phyloP scores from a whole-genome alignment of 257 asterid genomes.

The Lantana camara region DNA sequence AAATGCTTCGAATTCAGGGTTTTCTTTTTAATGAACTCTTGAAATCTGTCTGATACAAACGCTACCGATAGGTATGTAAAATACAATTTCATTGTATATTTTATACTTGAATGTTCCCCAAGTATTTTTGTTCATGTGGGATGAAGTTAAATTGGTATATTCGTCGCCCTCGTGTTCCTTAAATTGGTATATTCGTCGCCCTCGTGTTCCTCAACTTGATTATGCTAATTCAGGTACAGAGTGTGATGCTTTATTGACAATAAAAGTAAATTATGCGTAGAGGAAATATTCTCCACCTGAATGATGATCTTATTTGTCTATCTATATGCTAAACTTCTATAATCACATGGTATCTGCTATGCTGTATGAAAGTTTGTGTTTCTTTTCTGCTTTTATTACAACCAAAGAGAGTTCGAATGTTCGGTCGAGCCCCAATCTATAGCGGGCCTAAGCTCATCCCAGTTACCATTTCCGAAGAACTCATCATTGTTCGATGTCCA shows the following conservation, averaged over 20 bases:
- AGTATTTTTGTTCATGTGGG: neutral
- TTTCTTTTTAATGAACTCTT: slow-evolving; percentile 6
- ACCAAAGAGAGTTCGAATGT: no score
- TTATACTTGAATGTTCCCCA: neutral
- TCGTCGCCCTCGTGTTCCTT: no score
- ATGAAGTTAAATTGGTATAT: neutral
- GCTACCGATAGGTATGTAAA: slow-evolving; percentile 28
- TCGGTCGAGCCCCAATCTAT: no score
- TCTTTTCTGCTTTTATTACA: no score
- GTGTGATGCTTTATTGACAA: no score
- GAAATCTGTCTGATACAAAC: slow-evolving; percentile 8
- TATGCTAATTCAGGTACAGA: neutral
- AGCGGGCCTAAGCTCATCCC: slow-evolving; percentile 22
- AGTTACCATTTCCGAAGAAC: slow-evolving; percentile 15
- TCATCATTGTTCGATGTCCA: slow-evolving; percentile 13
- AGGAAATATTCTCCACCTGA: no score
- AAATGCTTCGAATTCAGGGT: slow-evolving; percentile 9
- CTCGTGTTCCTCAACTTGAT: neutral
- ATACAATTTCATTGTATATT: slow-evolving; percentile 27
- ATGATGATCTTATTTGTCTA: no score
- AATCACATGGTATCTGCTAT: no score
- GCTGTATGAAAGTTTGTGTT: no score
- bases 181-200: no score
- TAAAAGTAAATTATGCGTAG: no score
- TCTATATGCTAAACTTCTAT: no score